Evolutionary conservation across 1,284 basidiomycete genomes (phyloP), one percentile per base, ranked within the genome.

Genomic region (Filobasidium uniguttulatum): DNA sequence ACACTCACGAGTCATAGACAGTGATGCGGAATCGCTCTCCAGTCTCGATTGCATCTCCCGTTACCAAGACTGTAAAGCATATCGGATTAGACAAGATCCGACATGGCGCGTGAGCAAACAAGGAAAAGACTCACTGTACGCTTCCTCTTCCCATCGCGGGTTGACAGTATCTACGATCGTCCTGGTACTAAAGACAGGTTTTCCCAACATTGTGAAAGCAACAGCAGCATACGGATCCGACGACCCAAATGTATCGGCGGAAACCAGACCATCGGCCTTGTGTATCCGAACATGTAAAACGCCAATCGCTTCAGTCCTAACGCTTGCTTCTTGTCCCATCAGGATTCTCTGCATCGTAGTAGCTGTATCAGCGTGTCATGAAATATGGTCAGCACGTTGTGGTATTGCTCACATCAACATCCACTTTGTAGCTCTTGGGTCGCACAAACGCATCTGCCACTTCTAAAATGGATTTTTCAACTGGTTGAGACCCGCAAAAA

Each of bases 211-310:
- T 43, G 61, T 59, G 37, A 60, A 62, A 3, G 63, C 60, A 12
- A 66, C 57, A 10, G 62, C 59, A 9, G 66, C 59, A 48, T 71
- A 71, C 0, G 69, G 68, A 55, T 71, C 69, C 26, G 65, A 68
- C 0, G 59, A 56, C 46, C 65, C 68, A 26, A 70, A 50, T 1
- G 68, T 60, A 55, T 70, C 69, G 1, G 64, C 56, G 23, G 64
- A 59, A 1, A 62, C 62, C 36, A 71, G 50, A 30, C 60, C 59
- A 29, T 56, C 45, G 1, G 67, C 68, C 2, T 57, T 35, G 46
- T 70, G 68, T 1, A 70, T 54, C 19, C 60, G 50, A 31, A 71
- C 59, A n/a, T 65, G 61, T 15, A 71, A 45, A 0, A 70, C 66
- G 1, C 69, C 69, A 22, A 71, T 59, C 10, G 61, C 51, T 7